Conservation (phyloP, 176 grass and related monocot genomes). For the Carex scoparia region DNA sequence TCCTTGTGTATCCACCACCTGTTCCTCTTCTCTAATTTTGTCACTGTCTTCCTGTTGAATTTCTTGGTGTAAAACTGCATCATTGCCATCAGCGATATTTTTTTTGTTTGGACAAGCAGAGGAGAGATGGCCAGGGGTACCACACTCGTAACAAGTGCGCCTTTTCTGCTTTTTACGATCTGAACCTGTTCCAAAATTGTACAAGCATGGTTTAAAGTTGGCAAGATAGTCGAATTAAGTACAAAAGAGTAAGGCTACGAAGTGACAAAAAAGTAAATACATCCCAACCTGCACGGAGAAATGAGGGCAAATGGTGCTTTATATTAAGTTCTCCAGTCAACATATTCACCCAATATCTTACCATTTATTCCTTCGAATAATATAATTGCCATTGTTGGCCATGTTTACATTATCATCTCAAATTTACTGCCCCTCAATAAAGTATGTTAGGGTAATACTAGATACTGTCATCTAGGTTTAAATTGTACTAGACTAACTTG, state of each 20-base stretch:
- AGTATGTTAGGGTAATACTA: neutral
- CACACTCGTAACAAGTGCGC: slow-evolving; percentile 57
- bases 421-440: neutral
- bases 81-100: neutral
- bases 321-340: neutral
- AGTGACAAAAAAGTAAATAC: slow-evolving; percentile 2
- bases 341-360: neutral
- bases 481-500: neutral
- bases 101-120: slow-evolving; percentile 66
- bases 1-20: neutral
- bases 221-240: neutral
- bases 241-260: neutral
- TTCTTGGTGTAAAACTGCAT: neutral
- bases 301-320: neutral
- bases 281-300: neutral
- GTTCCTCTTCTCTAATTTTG: neutral
- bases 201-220: neutral
- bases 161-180: slow-evolving; percentile 51
- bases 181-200: slow-evolving; percentile 18
- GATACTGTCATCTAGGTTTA: neutral
- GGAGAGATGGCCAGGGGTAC: slow-evolving; percentile 61
- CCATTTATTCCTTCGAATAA: neutral
- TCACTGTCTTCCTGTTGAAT: neutral
- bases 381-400: neutral
- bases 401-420: neutral